Evolutionary conservation across 2,329 filamentous ascomycete genomes (phyloP), one percentile per base, ranked within the genome.

Genomic region (Sclerotinia nivalis): DNA sequence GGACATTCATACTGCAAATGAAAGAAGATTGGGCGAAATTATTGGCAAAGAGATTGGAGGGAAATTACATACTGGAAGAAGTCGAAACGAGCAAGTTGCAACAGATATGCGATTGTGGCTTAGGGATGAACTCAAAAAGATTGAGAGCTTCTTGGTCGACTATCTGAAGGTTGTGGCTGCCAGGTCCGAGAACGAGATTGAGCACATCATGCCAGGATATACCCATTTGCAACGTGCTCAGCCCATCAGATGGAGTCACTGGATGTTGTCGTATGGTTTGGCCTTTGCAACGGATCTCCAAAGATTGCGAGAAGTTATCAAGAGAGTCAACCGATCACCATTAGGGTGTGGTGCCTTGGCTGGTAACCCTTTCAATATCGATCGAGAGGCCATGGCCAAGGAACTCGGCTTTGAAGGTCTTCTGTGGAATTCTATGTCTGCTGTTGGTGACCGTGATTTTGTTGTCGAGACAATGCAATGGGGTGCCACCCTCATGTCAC

Each of bases 71-170:
- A 97, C 93, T 3, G 90, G 90, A 56, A 90, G 94, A 66, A 94
- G 91, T 80, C 87, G 93, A 75, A 97, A 97, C 78, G 93, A 97
- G 81, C 93, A 97, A 82, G 89, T 97, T 69, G 93, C 90, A 61
- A 94, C 91, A 31, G 93, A 97, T 77, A 95, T 97, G 91, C 89
- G 93, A 72, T 84, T 97, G 79, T 97, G 93, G 93, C 82, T 97
- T 73, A 86, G 93, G 56, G 89, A 94, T 73, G 86, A 91, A 82
- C 83, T 97, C 70, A 85, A 85, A 69, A 84, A 84, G 73, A 87
- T 97, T 66, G 92, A 96, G 75, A 79, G 75, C 49, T 88, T 89
- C 75, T 84, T 97, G 6, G 83, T 88, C 56, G 85, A 87, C 68
- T 86, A 97, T 74, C 83, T 97, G 54, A 84, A 87, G 76, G 90